Evolutionary conservation across 768 basidiomycete species (phyloP), one percentile per base, ranked within the genome.

Genomic region (Russula brevipes): DNA sequence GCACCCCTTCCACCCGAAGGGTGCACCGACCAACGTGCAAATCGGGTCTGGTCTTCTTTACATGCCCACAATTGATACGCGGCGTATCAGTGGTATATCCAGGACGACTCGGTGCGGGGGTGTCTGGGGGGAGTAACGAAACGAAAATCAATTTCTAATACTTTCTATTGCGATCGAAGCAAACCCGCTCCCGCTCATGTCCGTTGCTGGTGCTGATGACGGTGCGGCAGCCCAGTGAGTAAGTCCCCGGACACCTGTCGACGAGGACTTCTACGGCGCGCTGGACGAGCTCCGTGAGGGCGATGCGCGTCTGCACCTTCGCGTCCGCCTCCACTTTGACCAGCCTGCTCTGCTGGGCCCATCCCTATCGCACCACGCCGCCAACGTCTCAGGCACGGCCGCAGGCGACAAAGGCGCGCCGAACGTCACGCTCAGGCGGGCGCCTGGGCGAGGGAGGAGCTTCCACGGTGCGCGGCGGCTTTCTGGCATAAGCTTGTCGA

Each of bases 401-500:
- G 76, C 72, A 0, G 76, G 62, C 30, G 82, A 78, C 53, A 95
- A 76, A 1, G 93, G 92, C 45, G 84, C 75, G 24, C 94, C 95
- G 69, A 96, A 88, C 0, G 89, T 86, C 57, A 98, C 81, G 68
- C 84, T 84, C 41, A 97, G 78, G 41, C 76, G 76, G 14, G 83
- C 76, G 65, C 90, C 79, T 38, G 80, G 72, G 64, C 83, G 79
- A 45, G 95, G 85, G 68, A 88, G 61, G 72, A 81, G 86, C 65
- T 88, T 91, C 77, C 80, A 82, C 3, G 93, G 94, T 69, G 83
- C 87, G 2, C 77, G 69, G 19, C 94, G 85, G 36, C 86, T 84
- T 74, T 93, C 94, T 47, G 92, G 91, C 94, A 98, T 95, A 17
- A 97, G 77, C 66, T 84, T 79, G 70, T 98, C 91, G 67, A 95